A percentile compares a stretch with the other conserved stretches of the same genome.
Conservation (phyloP, 805 yeast genomes). For the Wickerhamomyces hampshirensis region DNA sequence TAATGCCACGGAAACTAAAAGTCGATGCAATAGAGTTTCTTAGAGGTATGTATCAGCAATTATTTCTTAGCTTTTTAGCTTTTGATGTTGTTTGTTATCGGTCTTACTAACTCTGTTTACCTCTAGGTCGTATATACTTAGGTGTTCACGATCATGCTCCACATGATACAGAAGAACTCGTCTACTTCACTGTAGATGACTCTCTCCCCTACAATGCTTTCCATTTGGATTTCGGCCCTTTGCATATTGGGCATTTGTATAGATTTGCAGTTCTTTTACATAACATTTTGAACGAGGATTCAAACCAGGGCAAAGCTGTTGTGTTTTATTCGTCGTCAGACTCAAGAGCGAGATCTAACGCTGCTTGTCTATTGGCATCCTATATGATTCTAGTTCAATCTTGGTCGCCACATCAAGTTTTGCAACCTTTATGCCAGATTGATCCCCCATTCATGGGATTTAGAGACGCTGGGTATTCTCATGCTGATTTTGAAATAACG, state of each 20-base stretch:
- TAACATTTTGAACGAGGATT: slow-evolving; percentile 81
- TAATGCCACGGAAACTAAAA: slow-evolving; percentile 51
- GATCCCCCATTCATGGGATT: slow-evolving; percentile 93
- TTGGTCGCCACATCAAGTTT: slow-evolving; percentile 97
- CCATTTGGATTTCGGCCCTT: slow-evolving; percentile 94
- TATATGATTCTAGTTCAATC: slow-evolving; percentile 93
- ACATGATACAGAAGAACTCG: slow-evolving; percentile 65
- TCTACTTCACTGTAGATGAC: slow-evolving; percentile 89
- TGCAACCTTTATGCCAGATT: slow-evolving; percentile 89
- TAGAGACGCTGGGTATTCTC: slow-evolving; percentile 96
- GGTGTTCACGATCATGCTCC: slow-evolving; percentile 87
- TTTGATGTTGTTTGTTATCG: too few species aligned
- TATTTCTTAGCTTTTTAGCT: slow-evolving; percentile 1
- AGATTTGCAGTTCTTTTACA: slow-evolving; percentile 94
- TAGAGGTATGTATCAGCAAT: slow-evolving; percentile 14
- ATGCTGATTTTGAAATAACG: slow-evolving; percentile 89
- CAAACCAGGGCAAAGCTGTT: slow-evolving; percentile 81
- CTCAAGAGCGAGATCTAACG: slow-evolving; percentile 80
- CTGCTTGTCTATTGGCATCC: slow-evolving; percentile 90
- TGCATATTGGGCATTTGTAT: slow-evolving; percentile 88
- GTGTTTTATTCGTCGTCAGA: slow-evolving; percentile 84
- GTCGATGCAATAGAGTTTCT: slow-evolving; percentile 47
- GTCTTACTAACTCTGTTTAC: background rate
- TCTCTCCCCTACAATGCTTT: slow-evolving; percentile 91
- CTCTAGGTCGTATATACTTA: slow-evolving; percentile 57